Evolutionary conservation across 441 rosid species (phyloP), one percentile per base, ranked within the genome.

Genomic region (Populus hybrid): DNA sequence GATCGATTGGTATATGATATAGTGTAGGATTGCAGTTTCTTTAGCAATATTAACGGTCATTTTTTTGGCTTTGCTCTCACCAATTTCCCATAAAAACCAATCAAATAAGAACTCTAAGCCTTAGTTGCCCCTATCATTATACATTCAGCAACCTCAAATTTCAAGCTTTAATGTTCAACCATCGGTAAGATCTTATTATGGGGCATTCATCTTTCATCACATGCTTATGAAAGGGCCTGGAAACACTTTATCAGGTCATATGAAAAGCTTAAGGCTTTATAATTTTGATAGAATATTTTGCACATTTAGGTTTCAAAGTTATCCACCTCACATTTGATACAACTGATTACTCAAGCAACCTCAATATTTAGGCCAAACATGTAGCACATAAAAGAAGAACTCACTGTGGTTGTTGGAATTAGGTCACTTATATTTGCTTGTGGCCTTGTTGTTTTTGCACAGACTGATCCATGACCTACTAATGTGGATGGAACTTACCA

Each of bases 181-280:
- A 1, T 12, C 70, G 0, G 16, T 26, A 4, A 79, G 65, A 38
- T 28, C 85, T 3, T 78, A 30, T 21, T 59, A 76, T 0, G 90
- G 89, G 64, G 96, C 95, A 0, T 83, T 93, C 76, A 80, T 87
- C 63, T 95, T 91, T 78, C 97, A 86, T 68, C 90, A 87, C 0
- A 77, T 82, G 0, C 87, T 95, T 36, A 95, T 92, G 0, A 87
- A 93, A 72, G 94, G 94, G 61, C 97, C 94, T 0, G 81, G 87
- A 61, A 90, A 87, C 87, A 91, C 90, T 21, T 21, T 95, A 97
- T 1, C 83, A 86, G 38, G 79, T 87, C 3, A 83, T 93, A 0
- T 96, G 99, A 10, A 89, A 83, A 69, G 97, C 98, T 0, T 94
- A 90, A 67, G 99, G 98, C 6, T 93, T 95, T 80, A 86, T 91